These are phyloP conservation scores for Amanita bisporigera DNA, from an alignment of 1,284 basidiomycete genomes.

Conservation along the genomic window DNA sequence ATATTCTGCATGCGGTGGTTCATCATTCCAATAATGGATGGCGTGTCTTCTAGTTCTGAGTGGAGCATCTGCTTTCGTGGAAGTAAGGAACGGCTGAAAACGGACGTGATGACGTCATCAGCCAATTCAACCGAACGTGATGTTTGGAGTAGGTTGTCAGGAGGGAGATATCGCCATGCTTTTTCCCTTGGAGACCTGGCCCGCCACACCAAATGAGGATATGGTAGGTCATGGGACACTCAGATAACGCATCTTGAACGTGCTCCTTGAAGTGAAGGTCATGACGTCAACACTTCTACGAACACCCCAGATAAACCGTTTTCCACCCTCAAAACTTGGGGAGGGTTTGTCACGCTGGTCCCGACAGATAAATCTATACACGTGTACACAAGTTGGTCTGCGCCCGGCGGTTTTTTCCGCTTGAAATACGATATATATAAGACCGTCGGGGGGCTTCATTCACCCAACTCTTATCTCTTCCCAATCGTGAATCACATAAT, in stretches of 20 bases:
- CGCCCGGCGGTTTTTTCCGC: neutral
- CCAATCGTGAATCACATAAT: neutral
- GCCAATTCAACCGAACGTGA: neutral
- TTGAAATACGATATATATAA: neutral
- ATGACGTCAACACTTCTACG: neutral
- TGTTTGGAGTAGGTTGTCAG: neutral
- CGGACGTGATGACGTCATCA: neutral
- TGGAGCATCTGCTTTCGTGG: constrained; percentile 1
- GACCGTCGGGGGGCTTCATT: neutral
- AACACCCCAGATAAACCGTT: neutral
- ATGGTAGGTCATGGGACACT: neutral
- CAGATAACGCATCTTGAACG: neutral
- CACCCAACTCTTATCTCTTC: neutral
- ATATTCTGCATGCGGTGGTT: neutral
- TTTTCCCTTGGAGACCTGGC: neutral
- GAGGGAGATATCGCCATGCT: neutral
- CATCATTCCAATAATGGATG: neutral
- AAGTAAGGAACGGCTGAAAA: neutral
- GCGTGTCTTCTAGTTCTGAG: neutral
- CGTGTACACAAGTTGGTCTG: neutral
- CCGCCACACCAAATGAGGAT: neutral
- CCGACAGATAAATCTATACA: neutral
- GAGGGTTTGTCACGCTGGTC: neutral
- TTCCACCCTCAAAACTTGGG: neutral
- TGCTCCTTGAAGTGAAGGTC: too few relatives aligned